A percentile compares a stretch with the other conserved stretches of the same genome.
phyloP scores from a whole-genome alignment of 192 early-diverging fungal species.

The Backusella westeae region DNA sequence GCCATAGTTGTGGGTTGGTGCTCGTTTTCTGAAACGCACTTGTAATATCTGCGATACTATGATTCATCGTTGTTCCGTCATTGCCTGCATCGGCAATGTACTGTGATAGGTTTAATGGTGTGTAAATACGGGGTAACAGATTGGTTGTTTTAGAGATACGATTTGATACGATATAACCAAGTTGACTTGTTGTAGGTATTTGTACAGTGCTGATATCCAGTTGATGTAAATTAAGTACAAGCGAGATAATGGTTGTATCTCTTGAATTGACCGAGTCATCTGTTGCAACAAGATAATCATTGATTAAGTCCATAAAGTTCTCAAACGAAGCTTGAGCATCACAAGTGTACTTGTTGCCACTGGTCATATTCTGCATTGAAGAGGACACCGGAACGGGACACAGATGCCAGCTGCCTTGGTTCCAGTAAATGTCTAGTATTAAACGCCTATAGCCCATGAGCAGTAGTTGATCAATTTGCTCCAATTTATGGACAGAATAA shows the following conservation, averaged over 20 bases:
- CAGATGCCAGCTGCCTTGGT: conserved; percentile 21
- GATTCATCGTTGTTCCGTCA: not conserved
- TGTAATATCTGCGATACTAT: not conserved
- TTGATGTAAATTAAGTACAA: conserved; percentile 5
- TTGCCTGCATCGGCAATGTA: not conserved
- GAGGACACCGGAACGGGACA: conserved; percentile 10
- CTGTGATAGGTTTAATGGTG: conserved; percentile 18
- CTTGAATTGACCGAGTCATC: not conserved
- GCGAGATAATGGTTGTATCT: not conserved
- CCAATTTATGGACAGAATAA: conserved; percentile 9
- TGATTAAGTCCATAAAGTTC: not conserved
- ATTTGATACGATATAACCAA: not conserved
- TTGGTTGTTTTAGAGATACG: not conserved
- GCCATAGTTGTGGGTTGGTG: conserved; percentile 1
- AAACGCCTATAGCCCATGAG: conserved; percentile 22
- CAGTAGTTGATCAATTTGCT: not conserved
- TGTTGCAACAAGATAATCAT: not conserved
- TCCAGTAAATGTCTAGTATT: conserved; percentile 33
- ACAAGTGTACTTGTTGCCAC: not conserved
- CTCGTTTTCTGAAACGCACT: not conserved
- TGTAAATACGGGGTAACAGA: conserved; percentile 6
- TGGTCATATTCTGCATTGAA: not conserved
- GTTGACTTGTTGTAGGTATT: not conserved
- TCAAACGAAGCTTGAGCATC: not conserved
- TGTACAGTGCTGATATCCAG: not conserved